Evolutionary conservation across 2,329 filamentous ascomycete genomes (phyloP), one percentile per base, ranked within the genome.

Genomic region (Monascus ruber): DNA sequence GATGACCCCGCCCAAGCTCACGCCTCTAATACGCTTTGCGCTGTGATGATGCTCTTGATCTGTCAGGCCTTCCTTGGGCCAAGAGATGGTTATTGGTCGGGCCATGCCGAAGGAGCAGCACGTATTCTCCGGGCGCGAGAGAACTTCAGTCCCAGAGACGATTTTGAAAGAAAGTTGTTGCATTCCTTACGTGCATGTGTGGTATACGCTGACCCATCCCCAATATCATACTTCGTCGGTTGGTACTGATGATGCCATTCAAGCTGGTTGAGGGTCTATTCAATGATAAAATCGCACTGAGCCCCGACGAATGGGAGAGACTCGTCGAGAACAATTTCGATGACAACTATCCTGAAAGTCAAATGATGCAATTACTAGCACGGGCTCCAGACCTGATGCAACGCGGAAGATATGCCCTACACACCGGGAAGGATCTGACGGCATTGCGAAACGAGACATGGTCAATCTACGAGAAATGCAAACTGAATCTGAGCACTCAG

Each of bases 241-340:
- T 17, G 17, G 17, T 17, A 17, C 3, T 3, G 17, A 10, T n/a
- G 7, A 24, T 7, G 8, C 8, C 4, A 24, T 32, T 9, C 7
- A 27, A 62, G 57, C 42, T 65, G 4, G 59, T 64, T 34, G 60
- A 65, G 42, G 56, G 53, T 1, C 37, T 64, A 8, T 54, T 57
- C 39, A 62, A 62, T 31, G 41, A 52, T 3, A 51, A 46, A 24
- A 64, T 65, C 24, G 40, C 52, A 5, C 50, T 65, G 5, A 53
- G 39, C 1, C 40, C 45, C 3, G 35, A 49, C 11, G 59, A 65
- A 43, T 65, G 62, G 61, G 48, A 52, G 9, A 39, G 40, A 9
- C 49, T 65, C 2, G 52, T 62, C 8, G 47, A 39, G 11, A 62
- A 46, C 39, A 49, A 60, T 6, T 44, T 57, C 7, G 54, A 63